phyloP scores from a whole-genome alignment of 2,329 filamentous ascomycete genomes.

The Stachybotrys elegans region DNA sequence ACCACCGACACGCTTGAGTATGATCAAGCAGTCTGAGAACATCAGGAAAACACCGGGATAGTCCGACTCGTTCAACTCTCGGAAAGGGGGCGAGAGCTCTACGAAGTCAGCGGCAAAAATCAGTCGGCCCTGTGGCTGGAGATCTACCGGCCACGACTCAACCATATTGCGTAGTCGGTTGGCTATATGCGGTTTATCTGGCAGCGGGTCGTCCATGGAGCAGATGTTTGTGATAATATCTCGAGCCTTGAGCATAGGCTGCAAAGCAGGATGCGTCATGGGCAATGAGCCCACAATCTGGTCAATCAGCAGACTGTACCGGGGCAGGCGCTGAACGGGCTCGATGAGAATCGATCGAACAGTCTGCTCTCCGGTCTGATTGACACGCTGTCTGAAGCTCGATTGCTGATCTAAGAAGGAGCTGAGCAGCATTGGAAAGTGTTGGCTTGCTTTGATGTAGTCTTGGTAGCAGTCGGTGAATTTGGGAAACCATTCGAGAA shows the following conservation, averaged over 20 bases:
- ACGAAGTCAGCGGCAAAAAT: slow-evolving; percentile 76
- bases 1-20: slow-evolving; percentile 65
- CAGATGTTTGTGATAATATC: slow-evolving; percentile 97
- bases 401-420: slow-evolving; percentile 75
- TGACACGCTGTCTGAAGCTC: slow-evolving; percentile 74
- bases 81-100: slow-evolving; percentile 71
- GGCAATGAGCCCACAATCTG: slow-evolving; percentile 86
- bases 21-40: slow-evolving; percentile 75
- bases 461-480: slow-evolving; percentile 89
- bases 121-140: slow-evolving; percentile 71
- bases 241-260: slow-evolving; percentile 77
- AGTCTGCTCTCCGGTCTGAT: slow-evolving; percentile 82
- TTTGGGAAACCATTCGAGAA: slow-evolving; percentile 87
- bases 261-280: slow-evolving; percentile 77
- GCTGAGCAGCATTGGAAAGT: slow-evolving; percentile 78
- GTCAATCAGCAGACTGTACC: slow-evolving; percentile 95
- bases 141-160: slow-evolving; percentile 67
- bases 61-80: slow-evolving; percentile 36
- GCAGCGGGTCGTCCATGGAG: slow-evolving; percentile 71
- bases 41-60: slow-evolving; percentile 70
- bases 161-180: slow-evolving; percentile 72
- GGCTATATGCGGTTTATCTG: slow-evolving; percentile 67
- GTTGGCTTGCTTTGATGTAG: slow-evolving; percentile 86
- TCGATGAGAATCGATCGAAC: slow-evolving; percentile 92
- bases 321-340: slow-evolving; percentile 87